phyloP scores from a whole-genome alignment of 306 rosid species.

The Cucumis cinereus region DNA sequence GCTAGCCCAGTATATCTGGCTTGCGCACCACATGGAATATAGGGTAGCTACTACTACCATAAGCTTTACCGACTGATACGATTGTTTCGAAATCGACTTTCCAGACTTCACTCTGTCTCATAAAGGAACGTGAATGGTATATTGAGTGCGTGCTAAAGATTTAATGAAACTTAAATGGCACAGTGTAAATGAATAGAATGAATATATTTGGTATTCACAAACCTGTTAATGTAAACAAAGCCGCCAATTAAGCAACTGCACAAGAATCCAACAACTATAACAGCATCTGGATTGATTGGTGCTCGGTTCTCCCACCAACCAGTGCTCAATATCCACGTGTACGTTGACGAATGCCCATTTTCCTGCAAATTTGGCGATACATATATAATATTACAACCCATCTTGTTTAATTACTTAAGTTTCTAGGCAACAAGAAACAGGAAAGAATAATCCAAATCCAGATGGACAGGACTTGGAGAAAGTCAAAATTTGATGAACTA shows the following conservation, averaged over 20 bases:
- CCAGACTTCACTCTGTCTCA: constrained; percentile 41
- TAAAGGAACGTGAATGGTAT: neutral
- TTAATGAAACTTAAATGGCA: neutral
- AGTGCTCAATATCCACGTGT: constrained; percentile 85
- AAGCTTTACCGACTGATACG: constrained; percentile 44
- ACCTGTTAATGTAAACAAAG: constrained; percentile 75
- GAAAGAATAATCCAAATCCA: neutral
- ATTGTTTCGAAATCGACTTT: constrained; percentile 32
- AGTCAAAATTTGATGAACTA: neutral
- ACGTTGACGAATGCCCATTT: constrained; percentile 62
- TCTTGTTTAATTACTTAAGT: neutral
- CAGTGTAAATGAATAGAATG: neutral
- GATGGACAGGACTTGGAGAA: neutral
- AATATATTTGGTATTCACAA: neutral
- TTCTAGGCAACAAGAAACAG: neutral
- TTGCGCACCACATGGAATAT: constrained; percentile 73
- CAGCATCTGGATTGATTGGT: constrained; percentile 74
- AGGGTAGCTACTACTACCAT: constrained; percentile 32
- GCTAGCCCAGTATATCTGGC: constrained; percentile 47
- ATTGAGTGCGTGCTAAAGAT: neutral
- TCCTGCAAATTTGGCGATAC: constrained; percentile 36
- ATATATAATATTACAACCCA: neutral
- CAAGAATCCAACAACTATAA: constrained; percentile 39
- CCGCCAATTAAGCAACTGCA: constrained; percentile 52
- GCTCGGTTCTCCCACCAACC: constrained; percentile 89